Conservation (phyloP, 306 rosid genomes). For the Trifolium repens region DNA sequence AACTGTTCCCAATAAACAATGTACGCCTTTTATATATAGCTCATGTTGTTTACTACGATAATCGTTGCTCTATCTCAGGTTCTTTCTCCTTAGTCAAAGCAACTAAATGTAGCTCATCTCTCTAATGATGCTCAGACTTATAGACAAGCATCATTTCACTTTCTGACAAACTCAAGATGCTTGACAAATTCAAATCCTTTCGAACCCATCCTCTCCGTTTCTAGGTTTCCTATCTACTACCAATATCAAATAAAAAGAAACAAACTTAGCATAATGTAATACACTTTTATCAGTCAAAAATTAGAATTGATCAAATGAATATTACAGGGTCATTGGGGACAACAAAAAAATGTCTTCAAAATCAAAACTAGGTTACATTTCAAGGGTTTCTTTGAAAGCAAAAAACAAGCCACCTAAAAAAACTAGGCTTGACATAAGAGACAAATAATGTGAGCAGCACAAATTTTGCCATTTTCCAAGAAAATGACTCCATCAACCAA, state of each 20-base stretch:
- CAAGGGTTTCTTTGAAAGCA: conserved; percentile 28
- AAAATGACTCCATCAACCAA: conserved; percentile 13
- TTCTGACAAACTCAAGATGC: too few relatives aligned
- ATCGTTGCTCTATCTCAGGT: too few relatives aligned
- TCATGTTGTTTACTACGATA: too few relatives aligned
- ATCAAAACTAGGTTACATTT: conserved; percentile 15
- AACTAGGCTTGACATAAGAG: conserved; percentile 24
- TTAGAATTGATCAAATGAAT: not conserved
- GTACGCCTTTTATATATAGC: too few relatives aligned
- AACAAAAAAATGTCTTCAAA: not conserved
- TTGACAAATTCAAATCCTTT: too few relatives aligned
- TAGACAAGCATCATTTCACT: too few relatives aligned
- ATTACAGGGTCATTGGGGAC: not conserved
- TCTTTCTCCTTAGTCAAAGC: too few relatives aligned
- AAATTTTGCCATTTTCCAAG: conserved; percentile 22
- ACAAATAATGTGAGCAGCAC: conserved; percentile 1
- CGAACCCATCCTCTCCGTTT: too few relatives aligned
- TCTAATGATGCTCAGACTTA: too few relatives aligned
- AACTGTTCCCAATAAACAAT: too few relatives aligned
- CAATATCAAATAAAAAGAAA: not conserved
- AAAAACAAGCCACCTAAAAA: conserved; percentile 23
- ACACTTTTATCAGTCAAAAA: not conserved
- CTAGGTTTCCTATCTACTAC: too few relatives aligned
- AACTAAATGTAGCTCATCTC: too few relatives aligned
- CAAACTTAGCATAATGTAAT: not conserved